These are phyloP conservation scores for Trypanosoma platydactyli DNA, from an alignment of 208 protist species.

Conservation along the genomic window DNA sequence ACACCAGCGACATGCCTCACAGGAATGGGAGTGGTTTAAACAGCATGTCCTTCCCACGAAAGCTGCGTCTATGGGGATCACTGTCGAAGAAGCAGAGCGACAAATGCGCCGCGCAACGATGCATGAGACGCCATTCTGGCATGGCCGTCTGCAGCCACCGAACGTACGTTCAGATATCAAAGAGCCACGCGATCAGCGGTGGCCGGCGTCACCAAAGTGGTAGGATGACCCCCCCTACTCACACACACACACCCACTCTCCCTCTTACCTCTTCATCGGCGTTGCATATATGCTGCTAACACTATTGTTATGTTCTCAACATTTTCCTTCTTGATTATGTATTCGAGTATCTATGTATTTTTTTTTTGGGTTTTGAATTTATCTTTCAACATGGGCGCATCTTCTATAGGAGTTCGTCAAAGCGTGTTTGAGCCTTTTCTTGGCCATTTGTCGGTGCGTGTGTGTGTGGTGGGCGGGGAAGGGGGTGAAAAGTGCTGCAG, in stretches of 20 bases:
- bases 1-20: slow-evolving; percentile 39
- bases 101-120: slow-evolving; percentile 54
- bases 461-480: too few relatives aligned
- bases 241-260: background rate
- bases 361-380: slow-evolving; percentile 4
- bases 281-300: too few relatives aligned
- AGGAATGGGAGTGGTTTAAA: slow-evolving; percentile 81
- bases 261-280: too few relatives aligned
- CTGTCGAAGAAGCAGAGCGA: slow-evolving; percentile 50
- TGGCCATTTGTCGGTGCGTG: too few relatives aligned
- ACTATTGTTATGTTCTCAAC: too few relatives aligned
- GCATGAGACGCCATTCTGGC: slow-evolving; percentile 69
- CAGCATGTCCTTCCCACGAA: slow-evolving; percentile 63
- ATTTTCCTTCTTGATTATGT: slow-evolving; percentile 1
- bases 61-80: slow-evolving; percentile 56
- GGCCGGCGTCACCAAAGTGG: slow-evolving; percentile 90
- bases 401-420: too few relatives aligned
- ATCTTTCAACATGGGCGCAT: background rate
- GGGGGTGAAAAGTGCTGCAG: too few relatives aligned
- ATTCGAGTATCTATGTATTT: background rate
- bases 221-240: slow-evolving; percentile 21
- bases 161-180: slow-evolving; percentile 62
- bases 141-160: slow-evolving; percentile 68
- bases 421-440: too few relatives aligned
- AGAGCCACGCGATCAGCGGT: slow-evolving; percentile 88